Percentiles rank a stretch among this genome's conserved stretches.
Conservation (phyloP, 345 rosid genomes). For the Sisymbrium irio region DNA sequence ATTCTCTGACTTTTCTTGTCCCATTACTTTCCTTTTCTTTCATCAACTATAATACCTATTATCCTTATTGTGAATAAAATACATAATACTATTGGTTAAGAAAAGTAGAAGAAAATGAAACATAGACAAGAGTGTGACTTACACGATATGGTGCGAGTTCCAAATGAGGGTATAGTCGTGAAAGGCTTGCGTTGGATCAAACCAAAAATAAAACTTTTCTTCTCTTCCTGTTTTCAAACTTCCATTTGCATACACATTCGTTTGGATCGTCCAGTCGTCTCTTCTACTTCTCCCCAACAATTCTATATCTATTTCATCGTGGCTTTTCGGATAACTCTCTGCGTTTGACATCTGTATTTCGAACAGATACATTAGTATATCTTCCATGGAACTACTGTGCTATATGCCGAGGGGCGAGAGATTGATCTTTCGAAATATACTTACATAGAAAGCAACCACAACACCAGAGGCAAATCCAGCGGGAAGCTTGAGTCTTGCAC, state of each 20-base stretch:
- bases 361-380: not conserved
- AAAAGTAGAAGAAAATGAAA: not conserved
- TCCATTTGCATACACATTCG: constrained; percentile 83
- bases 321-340: constrained; percentile 62
- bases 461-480: constrained; percentile 86
- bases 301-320: constrained; percentile 92
- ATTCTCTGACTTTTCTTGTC: constrained; percentile 2
- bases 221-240: constrained; percentile 76
- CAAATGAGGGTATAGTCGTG: constrained; percentile 83
- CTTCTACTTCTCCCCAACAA: constrained; percentile 75
- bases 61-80: not conserved
- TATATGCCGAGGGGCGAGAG: not conserved
- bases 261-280: constrained; percentile 80
- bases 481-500: constrained; percentile 84
- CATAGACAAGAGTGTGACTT: constrained; percentile 28
- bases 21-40: not conserved
- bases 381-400: not conserved
- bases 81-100: not conserved
- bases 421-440: constrained; percentile 12
- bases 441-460: constrained; percentile 91
- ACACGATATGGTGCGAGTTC: constrained; percentile 84
- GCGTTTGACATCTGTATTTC: constrained; percentile 66
- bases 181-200: constrained; percentile 72
- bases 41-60: not conserved
- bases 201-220: constrained; percentile 91